A percentile compares a stretch with the other conserved stretches of the same genome.
These are phyloP conservation scores for Tricholoma sp. DNA, from an alignment of 768 basidiomycete species.

Conservation along the genomic window DNA sequence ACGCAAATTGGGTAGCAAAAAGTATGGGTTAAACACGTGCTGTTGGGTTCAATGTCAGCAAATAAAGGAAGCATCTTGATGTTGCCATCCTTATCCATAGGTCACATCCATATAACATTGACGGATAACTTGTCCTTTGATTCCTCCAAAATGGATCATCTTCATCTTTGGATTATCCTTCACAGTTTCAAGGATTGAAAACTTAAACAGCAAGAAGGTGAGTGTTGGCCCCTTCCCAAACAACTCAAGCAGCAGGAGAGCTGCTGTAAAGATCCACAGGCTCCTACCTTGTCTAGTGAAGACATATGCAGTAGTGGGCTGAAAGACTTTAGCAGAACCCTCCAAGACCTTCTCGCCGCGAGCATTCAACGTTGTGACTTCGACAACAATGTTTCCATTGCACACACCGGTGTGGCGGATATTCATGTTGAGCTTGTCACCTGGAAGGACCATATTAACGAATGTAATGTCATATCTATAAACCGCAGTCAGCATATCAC, in stretches of 20 bases:
- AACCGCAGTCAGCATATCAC: slow-evolving; percentile 5
- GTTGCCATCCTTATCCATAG: slow-evolving; percentile 95
- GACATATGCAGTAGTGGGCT: slow-evolving; percentile 90
- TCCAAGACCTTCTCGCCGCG: slow-evolving; percentile 85
- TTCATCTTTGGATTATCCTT: no score
- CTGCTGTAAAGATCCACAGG: slow-evolving; percentile 93
- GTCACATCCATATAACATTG: slow-evolving; percentile 99
- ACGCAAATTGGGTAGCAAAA: no score
- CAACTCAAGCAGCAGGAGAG: slow-evolving; percentile 90
- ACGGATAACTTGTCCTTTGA: slow-evolving; percentile 94
- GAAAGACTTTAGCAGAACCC: slow-evolving; percentile 90
- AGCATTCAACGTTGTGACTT: slow-evolving; percentile 79
- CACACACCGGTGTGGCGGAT: slow-evolving; percentile 90
- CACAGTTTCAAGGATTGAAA: slow-evolving; percentile 98
- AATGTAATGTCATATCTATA: slow-evolving; percentile 88
- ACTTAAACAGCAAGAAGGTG: slow-evolving; percentile 94
- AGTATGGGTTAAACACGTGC: slow-evolving; percentile 98
- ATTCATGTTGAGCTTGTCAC: slow-evolving; percentile 80
- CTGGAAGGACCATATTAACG: slow-evolving; percentile 94
- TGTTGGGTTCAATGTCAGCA: slow-evolving; percentile 94
- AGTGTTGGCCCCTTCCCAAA: slow-evolving; percentile 95
- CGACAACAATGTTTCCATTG: slow-evolving; percentile 89
- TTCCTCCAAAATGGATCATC: no score
- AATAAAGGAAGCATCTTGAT: no score
- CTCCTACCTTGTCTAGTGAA: slow-evolving; percentile 98